These are phyloP conservation scores for Tolypocladium paradoxum DNA, from an alignment of 2,329 filamentous ascomycete genomes.

Conservation along the genomic window DNA sequence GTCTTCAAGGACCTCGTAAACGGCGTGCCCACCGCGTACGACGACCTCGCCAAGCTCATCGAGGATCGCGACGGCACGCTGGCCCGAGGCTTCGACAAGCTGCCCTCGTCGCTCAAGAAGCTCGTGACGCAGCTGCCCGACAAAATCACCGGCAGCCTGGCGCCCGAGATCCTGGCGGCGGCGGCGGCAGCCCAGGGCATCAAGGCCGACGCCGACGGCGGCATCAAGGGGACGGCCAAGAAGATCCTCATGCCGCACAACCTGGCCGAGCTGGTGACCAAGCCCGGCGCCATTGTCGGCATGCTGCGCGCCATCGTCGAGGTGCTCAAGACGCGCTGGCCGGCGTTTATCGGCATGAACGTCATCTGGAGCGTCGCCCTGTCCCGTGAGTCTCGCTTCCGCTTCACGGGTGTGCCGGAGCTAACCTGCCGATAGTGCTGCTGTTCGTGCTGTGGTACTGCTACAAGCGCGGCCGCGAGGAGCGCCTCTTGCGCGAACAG, in stretches of 20 bases:
- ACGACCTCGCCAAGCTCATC: conserved; percentile 61
- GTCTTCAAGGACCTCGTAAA: conserved; percentile 88
- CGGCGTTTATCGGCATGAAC: conserved; percentile 83
- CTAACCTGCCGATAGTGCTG: conserved; percentile 46
- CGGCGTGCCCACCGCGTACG: conserved; percentile 86
- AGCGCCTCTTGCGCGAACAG: conserved; percentile 56
- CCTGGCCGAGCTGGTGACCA: conserved; percentile 69
- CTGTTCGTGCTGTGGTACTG: conserved; percentile 97
- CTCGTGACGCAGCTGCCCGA: conserved; percentile 75
- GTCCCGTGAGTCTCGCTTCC: conserved; percentile 52
- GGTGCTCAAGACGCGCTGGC: conserved; percentile 78
- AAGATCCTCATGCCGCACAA: conserved; percentile 61
- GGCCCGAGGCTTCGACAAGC: conserved; percentile 48
- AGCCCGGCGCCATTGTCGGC: conserved; percentile 74
- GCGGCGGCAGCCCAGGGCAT: conserved; percentile 65
- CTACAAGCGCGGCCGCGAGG: conserved; percentile 86
- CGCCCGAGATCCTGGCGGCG: conserved; percentile 71
- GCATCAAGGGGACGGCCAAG: conserved; percentile 51
- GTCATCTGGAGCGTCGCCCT: conserved; percentile 82
- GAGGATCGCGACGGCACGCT: conserved; percentile 52
- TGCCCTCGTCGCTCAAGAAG: conserved; percentile 74
- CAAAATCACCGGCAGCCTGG: conserved; percentile 66
- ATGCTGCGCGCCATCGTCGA: conserved; percentile 87
- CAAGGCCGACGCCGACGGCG: conserved; percentile 41
- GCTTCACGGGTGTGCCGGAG: not conserved